phyloP scores from a whole-genome alignment of 2,329 filamentous ascomycete genomes.

The Leptographium procerum region DNA sequence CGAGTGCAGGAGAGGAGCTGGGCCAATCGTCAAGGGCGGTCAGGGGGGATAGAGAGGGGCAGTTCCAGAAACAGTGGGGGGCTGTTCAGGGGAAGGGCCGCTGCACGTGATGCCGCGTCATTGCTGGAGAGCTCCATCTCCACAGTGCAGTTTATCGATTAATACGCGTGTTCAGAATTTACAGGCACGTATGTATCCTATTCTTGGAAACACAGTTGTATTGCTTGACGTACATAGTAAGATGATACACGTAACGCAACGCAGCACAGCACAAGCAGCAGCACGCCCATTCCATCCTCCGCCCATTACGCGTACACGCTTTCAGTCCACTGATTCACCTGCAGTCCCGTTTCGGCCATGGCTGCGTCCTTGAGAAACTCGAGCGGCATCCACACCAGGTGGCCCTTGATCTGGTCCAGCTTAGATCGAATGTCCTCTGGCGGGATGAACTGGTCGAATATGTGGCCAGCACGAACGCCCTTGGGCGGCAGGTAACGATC shows the following conservation, averaged over 20 bases:
- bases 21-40: not conserved
- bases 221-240: too few species aligned
- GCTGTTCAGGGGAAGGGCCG: not conserved
- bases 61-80: not conserved
- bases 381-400: conserved; percentile 92
- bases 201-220: not conserved
- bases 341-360: conserved; percentile 82
- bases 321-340: conserved; percentile 79
- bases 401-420: conserved; percentile 70
- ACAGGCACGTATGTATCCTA: not conserved
- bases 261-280: not conserved
- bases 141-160: not conserved
- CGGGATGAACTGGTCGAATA: conserved; percentile 71
- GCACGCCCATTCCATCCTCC: not conserved
- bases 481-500: conserved; percentile 62
- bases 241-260: not conserved
- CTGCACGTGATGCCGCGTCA: conserved; percentile 9
- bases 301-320: conserved; percentile 59
- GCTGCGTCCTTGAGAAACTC: conserved; percentile 72
- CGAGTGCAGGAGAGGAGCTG: not conserved
- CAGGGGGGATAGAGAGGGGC: not conserved
- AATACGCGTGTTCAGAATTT: not conserved
- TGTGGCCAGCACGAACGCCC: conserved; percentile 69
- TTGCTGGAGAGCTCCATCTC: not conserved
- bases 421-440: conserved; percentile 62